phyloP scores from a whole-genome alignment of 345 rosid genomes.

The Ailanthus altissimus region DNA sequence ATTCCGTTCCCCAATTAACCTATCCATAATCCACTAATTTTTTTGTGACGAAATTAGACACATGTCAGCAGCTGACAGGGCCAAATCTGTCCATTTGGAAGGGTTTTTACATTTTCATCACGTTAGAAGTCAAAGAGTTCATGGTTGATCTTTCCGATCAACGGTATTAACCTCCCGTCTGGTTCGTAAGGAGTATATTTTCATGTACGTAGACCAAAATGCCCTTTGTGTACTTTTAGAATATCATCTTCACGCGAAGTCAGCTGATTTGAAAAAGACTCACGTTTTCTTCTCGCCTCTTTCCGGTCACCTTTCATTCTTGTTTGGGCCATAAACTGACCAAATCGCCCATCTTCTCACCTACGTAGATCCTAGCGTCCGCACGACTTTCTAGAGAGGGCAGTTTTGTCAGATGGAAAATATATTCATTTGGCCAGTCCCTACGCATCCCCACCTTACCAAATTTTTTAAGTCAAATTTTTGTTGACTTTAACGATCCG shows the following conservation, averaged over 20 bases:
- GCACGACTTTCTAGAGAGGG: conserved; percentile 12
- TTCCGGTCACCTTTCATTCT: conserved; percentile 38
- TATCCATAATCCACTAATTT: too few species aligned
- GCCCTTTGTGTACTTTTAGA: conserved; percentile 10
- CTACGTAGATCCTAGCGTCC: not conserved
- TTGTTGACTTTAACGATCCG: not conserved
- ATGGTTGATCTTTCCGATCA: conserved; percentile 23
- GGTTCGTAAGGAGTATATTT: not conserved
- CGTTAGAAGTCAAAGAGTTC: not conserved
- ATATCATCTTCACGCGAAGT: conserved; percentile 19
- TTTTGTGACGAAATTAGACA: not conserved
- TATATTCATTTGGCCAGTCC: not conserved
- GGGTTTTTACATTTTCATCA: conserved; percentile 2
- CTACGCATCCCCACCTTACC: conserved; percentile 4
- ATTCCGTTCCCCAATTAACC: not conserved
- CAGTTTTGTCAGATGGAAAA: conserved; percentile 26
- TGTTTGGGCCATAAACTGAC: conserved; percentile 21
- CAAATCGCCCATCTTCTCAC: conserved; percentile 23
- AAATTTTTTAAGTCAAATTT: conserved; percentile 5
- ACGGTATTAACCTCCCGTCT: not conserved
- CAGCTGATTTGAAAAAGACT: conserved; percentile 28
- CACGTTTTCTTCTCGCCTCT: conserved; percentile 47
- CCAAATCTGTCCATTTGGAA: conserved; percentile 14
- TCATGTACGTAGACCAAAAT: conserved; percentile 17
- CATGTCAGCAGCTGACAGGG: conserved; percentile 13